Conservation (phyloP, 2,329 filamentous ascomycete species). For the Aspergillus brunneoviolaceus region DNA sequence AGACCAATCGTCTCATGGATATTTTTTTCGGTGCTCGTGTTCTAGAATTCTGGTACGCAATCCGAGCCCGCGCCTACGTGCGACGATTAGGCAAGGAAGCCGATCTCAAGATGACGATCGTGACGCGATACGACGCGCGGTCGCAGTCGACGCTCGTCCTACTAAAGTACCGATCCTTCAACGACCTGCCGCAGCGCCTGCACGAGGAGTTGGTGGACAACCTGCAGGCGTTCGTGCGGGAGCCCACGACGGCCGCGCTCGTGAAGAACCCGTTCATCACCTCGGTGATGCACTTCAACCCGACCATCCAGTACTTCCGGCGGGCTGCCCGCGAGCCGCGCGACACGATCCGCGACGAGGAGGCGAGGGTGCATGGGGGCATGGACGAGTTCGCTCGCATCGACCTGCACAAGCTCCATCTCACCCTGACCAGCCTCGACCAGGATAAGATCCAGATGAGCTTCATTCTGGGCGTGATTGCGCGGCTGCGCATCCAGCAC, state of each 20-base stretch:
- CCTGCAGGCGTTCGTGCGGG: conserved; percentile 2
- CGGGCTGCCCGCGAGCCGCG: conserved; percentile 7
- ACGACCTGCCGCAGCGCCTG: conserved; percentile 8
- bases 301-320: conserved; percentile 9
- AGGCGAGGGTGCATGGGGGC: conserved; percentile 1
- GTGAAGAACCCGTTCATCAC: conserved; percentile 7
- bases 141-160: conserved; percentile 5
- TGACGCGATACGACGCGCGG: conserved; percentile 6
- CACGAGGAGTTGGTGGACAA: conserved; percentile 9
- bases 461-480: conserved; percentile 9
- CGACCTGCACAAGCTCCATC: conserved; percentile 7
- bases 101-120: conserved; percentile 10
- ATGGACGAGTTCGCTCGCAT: conserved; percentile 6
- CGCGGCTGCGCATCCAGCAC: conserved; percentile 8
- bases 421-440: conserved; percentile 8
- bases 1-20: too few relatives aligned
- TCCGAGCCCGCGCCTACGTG: conserved; percentile 8
- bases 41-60: conserved; percentile 11
- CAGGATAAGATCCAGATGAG: conserved; percentile 12
- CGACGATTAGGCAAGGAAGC: conserved; percentile 3
- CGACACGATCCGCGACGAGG: conserved; percentile 8
- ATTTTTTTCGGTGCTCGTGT: too few relatives aligned
- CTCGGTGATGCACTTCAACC: conserved; percentile 10
- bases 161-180: conserved; percentile 9
- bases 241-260: conserved; percentile 3